Conservation (phyloP, 1,284 basidiomycete genomes). For the Xerocomus minutiporus region DNA sequence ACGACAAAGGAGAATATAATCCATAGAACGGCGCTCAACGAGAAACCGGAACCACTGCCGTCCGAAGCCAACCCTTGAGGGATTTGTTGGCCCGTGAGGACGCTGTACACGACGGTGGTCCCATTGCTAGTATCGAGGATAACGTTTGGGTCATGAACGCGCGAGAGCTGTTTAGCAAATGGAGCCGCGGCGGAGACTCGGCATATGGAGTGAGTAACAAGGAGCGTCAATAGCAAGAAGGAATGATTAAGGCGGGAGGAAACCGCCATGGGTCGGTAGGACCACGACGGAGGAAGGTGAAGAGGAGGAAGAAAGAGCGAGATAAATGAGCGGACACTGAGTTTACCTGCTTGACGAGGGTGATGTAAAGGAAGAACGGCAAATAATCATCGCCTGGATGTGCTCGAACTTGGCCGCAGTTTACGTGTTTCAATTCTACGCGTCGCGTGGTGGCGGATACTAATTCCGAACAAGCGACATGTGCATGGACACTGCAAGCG, state of each 20-base stretch:
- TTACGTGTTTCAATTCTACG: background rate
- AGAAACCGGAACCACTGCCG: constrained; percentile 49
- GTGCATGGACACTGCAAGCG: background rate
- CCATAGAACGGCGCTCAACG: constrained; percentile 52
- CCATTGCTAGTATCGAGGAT: constrained; percentile 39
- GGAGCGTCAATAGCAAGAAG: constrained; percentile 13
- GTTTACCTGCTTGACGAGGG: background rate
- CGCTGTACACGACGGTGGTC: constrained; percentile 41
- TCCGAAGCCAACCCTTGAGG: constrained; percentile 55
- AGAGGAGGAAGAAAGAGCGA: constrained; percentile 7
- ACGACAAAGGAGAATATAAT: constrained; percentile 47
- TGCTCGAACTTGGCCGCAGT: background rate
- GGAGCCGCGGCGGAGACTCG: constrained; percentile 8
- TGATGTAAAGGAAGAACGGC: constrained; percentile 4
- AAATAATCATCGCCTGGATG: background rate
- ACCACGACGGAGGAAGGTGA: background rate
- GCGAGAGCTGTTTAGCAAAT: constrained; percentile 16
- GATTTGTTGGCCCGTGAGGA: constrained; percentile 39
- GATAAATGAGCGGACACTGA: constrained; percentile 9
- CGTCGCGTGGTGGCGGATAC: too few relatives aligned
- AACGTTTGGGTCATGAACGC: constrained; percentile 24
- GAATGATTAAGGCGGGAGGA: constrained; percentile 18
- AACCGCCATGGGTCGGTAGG: constrained; percentile 25
- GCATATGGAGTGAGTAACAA: constrained; percentile 5
- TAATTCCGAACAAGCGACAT: too few relatives aligned